phyloP scores from a whole-genome alignment of 352 stramenopile species.

The Pythium apleroticum region DNA sequence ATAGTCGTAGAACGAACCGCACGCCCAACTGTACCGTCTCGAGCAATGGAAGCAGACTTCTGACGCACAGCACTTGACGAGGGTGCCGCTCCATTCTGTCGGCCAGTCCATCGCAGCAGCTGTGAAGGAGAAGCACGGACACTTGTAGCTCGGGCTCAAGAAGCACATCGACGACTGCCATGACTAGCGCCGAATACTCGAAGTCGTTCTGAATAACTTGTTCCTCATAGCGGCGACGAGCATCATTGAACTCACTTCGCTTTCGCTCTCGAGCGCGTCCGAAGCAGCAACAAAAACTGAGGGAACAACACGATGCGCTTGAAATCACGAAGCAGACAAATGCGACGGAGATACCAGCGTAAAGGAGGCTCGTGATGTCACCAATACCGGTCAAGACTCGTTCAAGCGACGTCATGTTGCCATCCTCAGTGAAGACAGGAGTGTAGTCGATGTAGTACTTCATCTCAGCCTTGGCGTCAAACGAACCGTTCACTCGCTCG shows the following conservation, averaged over 20 bases:
- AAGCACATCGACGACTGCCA: constrained; percentile 44
- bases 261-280: constrained; percentile 39
- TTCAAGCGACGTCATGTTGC: constrained; percentile 22
- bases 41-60: constrained; percentile 46
- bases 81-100: constrained; percentile 6
- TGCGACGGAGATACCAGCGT: constrained; percentile 31
- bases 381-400: constrained; percentile 31
- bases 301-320: constrained; percentile 47
- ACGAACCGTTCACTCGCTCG: constrained; percentile 27
- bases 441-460: constrained; percentile 37
- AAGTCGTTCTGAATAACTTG: constrained; percentile 69
- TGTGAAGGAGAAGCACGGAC: not conserved
- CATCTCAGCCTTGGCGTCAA: constrained; percentile 21
- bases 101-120: constrained; percentile 8
- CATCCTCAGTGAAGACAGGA: constrained; percentile 6
- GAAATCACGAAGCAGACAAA: constrained; percentile 44
- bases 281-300: constrained; percentile 61
- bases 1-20: constrained; percentile 49
- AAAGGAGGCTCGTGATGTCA: constrained; percentile 31
- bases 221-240: constrained; percentile 35
- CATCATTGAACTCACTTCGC: constrained; percentile 39
- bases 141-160: constrained; percentile 34
- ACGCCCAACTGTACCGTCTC: constrained; percentile 48
- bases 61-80: constrained; percentile 33
- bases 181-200: constrained; percentile 69